These are phyloP conservation scores for Umbellularia californica DNA, from an alignment of 164 flowering plant species.

Conservation along the genomic window DNA sequence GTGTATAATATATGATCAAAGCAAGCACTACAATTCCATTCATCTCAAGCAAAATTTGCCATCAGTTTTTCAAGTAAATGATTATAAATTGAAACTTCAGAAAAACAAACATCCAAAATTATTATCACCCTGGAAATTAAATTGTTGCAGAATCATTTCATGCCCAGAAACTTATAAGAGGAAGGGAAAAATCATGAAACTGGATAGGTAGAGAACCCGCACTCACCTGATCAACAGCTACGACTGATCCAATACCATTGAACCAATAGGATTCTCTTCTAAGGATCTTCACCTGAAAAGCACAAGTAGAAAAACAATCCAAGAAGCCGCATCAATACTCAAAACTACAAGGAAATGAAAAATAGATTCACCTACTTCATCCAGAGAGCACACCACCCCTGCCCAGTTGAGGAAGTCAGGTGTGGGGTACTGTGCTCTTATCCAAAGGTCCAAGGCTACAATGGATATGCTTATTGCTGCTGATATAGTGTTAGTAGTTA, in stretches of 20 bases:
- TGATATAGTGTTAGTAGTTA: neutral
- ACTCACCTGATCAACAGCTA: conserved; percentile 87
- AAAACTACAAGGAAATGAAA: neutral
- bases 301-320: neutral
- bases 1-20: no score
- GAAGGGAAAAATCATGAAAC: neutral
- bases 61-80: neutral
- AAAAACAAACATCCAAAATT: neutral
- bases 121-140: no score
- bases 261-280: conserved; percentile 96
- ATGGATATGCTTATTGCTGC: neutral
- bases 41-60: neutral
- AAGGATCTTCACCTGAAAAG: conserved; percentile 72
- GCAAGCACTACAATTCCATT: no score
- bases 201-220: neutral
- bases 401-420: no score
- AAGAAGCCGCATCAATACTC: neutral
- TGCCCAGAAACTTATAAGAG: no score
- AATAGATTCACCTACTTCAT: no score
- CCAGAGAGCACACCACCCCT: no score
- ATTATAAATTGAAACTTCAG: neutral
- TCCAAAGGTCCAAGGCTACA: no score
- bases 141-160: no score
- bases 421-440: no score
- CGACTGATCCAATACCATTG: conserved; percentile 88